Evolutionary conservation across 2,329 filamentous ascomycete genomes (phyloP), one percentile per base, ranked within the genome.

Genomic region (Clarireedia homoeocarpa): DNA sequence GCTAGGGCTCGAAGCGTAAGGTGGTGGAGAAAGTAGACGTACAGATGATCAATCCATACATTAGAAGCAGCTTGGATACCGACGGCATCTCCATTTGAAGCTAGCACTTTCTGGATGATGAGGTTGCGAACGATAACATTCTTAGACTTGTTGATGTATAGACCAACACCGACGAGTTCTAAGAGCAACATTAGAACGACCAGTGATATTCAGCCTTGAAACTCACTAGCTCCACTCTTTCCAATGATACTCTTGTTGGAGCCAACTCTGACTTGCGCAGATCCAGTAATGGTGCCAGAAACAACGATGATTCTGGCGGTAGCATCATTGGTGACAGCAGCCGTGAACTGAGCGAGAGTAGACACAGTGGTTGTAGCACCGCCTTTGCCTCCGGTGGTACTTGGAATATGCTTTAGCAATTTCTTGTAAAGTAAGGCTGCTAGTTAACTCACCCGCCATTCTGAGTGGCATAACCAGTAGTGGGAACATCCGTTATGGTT

Each of bases 41-140:
- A 49, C 45, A 54, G 34, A 49, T 55, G 38, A 15, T 54, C 52
- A 42, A 54, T 40, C 52, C 75, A 77, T 27, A 83, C 72, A 54
- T 78, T 77, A 4, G 66, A 73, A 1, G 73, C 70, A 2, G 66
- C 63, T 59, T 81, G 73, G 3, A 81, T 71, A 2, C 74, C 73
- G 53, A 83, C 72, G 6, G 40, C 77, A 65, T 83, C 80, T 39
- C 77, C 77, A 44, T 63, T 61, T 34, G 72, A 69, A 7, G 71
- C 67, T 6, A 73, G 70, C 1, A 80, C 75, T 56, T 79, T 76
- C 58, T 72, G 66, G 59, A 80, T 74, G 60, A 76, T 77, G 39
- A 83, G 66, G 69, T 83, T 83, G 48, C 76, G 77, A 49, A 83
- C 65, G 55, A 83, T 81, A 49, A 83, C 79, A 60, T 83, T 83